These are phyloP conservation scores for Leptographium wingfieldii DNA, from an alignment of 2,329 filamentous ascomycete species.

Conservation along the genomic window DNA sequence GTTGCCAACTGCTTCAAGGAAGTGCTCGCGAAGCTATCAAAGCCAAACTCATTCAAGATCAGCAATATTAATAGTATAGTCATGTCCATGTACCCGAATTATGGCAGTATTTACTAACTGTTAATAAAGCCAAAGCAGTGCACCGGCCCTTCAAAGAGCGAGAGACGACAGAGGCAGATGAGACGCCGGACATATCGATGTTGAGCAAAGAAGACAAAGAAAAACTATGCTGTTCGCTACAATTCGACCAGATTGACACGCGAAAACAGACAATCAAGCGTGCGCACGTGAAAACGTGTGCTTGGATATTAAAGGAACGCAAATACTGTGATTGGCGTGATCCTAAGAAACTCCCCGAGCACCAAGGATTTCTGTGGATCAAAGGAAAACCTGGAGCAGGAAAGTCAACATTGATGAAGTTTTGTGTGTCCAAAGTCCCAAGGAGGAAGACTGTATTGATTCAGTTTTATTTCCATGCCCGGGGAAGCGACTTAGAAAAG, in stretches of 20 bases:
- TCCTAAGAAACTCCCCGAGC: slow-evolving; percentile 1
- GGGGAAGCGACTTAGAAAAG: slow-evolving; percentile 29
- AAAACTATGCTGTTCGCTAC: not conserved
- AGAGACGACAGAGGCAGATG: not conserved
- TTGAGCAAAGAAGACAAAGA: not conserved
- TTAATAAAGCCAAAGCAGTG: not conserved
- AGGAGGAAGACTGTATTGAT: slow-evolving; percentile 8
- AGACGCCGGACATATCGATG: not conserved
- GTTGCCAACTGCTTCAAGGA: not conserved
- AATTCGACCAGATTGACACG: not conserved
- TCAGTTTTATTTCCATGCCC: slow-evolving; percentile 36
- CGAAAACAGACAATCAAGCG: no score
- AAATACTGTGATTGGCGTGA: slow-evolving; percentile 23
- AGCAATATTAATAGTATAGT: not conserved
- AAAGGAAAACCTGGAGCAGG: slow-evolving; percentile 28
- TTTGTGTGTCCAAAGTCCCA: slow-evolving; percentile 13
- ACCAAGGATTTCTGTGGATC: slow-evolving; percentile 28
- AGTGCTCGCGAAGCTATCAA: no score
- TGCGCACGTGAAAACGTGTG: not conserved
- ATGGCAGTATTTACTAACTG: not conserved
- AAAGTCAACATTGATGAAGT: slow-evolving; percentile 32
- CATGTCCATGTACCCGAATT: not conserved
- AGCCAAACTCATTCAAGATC: not conserved
- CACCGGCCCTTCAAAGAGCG: not conserved
- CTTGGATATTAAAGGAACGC: slow-evolving; percentile 14